phyloP scores from a whole-genome alignment of 768 basidiomycete genomes.

The Lentinula guzmanii region DNA sequence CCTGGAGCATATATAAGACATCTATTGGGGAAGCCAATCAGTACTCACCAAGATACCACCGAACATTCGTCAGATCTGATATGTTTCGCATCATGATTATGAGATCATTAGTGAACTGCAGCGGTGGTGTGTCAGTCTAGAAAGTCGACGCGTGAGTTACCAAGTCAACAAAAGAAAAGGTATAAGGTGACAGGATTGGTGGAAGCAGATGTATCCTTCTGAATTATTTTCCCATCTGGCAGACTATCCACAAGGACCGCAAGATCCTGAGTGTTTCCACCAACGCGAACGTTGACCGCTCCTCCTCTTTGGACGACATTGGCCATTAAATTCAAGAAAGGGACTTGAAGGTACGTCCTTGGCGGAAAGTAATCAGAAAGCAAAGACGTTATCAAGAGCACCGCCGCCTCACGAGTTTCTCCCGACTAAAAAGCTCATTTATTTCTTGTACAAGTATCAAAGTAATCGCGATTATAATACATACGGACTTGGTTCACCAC shows the following conservation, averaged over 20 bases:
- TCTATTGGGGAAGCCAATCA: no score
- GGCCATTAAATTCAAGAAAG: conserved; percentile 76
- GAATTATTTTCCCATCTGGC: conserved; percentile 38
- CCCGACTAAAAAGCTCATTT: no score
- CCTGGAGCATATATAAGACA: conserved; percentile 11
- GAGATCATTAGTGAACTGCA: conserved; percentile 59
- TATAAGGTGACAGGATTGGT: conserved; percentile 33
- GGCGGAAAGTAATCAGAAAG: neutral
- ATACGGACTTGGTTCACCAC: conserved; percentile 60
- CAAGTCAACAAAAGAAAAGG: no score
- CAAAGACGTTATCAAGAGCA: no score
- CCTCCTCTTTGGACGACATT: conserved; percentile 59
- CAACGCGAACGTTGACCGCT: conserved; percentile 58
- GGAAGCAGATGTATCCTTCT: conserved; percentile 34
- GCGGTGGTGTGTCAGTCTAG: conserved; percentile 1
- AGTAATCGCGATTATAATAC: conserved; percentile 17
- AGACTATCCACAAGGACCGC: conserved; percentile 46
- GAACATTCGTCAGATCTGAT: conserved; percentile 49
- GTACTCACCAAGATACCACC: conserved; percentile 34
- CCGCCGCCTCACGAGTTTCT: no score
- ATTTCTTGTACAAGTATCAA: neutral
- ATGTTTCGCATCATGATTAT: conserved; percentile 64
- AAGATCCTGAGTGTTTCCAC: conserved; percentile 77
- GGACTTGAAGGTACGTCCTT: conserved; percentile 47
- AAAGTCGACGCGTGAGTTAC: no score